Evolutionary conservation across 306 rosid genomes (phyloP).

Genomic region (Medicago lupulina): DNA sequence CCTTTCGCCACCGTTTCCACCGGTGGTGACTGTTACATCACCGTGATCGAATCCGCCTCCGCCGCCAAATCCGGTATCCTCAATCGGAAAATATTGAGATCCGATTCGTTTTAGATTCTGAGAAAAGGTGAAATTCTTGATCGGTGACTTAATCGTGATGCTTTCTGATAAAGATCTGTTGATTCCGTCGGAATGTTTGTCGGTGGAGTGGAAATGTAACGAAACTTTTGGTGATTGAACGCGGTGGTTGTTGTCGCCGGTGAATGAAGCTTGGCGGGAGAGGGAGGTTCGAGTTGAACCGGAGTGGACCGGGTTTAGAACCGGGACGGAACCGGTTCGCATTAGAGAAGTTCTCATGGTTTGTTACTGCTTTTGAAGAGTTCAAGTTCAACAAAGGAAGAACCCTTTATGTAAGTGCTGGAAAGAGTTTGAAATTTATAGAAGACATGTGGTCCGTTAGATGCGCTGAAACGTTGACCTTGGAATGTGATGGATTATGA

Average conservation of each 20-base stretch:
- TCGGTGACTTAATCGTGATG: conserved; percentile 22
- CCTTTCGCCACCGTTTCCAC: conserved; percentile 51
- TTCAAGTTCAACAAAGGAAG: background rate
- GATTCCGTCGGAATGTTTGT: conserved; percentile 16
- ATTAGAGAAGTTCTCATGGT: conserved; percentile 61
- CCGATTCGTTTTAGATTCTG: conserved; percentile 29
- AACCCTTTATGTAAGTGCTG: background rate
- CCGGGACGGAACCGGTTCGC: conserved; percentile 66
- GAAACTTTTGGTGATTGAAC: conserved; percentile 50
- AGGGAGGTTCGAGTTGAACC: conserved; percentile 48
- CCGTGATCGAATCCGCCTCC: conserved; percentile 37
- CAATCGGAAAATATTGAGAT: conserved; percentile 38
- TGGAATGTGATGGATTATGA: background rate
- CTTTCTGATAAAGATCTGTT: conserved; percentile 52
- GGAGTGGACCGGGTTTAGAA: conserved; percentile 36
- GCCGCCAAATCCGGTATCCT: conserved; percentile 40
- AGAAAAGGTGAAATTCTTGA: conserved; percentile 18
- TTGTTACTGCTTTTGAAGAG: background rate
- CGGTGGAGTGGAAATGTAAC: conserved; percentile 49
- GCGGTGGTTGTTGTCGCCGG: conserved; percentile 41
- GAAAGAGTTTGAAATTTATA: conserved; percentile 3
- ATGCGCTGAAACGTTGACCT: conserved; percentile 40
- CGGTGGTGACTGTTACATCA: conserved; percentile 2
- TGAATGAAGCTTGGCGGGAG: conserved; percentile 47
- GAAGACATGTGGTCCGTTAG: conserved; percentile 24